Evolutionary conservation across 805 yeast genomes (phyloP).

Genomic region (Pichia manshurica): DNA sequence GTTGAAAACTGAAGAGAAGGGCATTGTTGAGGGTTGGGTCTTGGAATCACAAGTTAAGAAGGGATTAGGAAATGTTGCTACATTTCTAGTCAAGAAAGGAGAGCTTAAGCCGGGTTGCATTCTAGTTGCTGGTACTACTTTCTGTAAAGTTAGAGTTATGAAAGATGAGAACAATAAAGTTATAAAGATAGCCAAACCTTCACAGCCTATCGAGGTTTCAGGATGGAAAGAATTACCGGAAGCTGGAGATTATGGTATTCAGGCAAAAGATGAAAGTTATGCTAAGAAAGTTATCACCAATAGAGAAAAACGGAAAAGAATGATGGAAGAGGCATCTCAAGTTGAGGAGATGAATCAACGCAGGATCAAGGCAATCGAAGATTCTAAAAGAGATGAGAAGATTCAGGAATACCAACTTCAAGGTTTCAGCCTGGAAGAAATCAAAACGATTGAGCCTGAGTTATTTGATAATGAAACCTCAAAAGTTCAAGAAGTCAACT

Average conservation of each 20-base stretch:
- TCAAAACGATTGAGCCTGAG: slow-evolving; percentile 32
- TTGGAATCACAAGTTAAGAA: slow-evolving; percentile 78
- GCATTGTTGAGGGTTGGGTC: slow-evolving; percentile 76
- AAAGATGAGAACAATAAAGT: slow-evolving; percentile 65
- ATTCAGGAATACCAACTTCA: slow-evolving; percentile 52
- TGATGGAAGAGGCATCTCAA: slow-evolving; percentile 53
- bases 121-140: slow-evolving; percentile 82
- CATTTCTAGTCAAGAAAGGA: slow-evolving; percentile 79
- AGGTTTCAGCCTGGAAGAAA: slow-evolving; percentile 52
- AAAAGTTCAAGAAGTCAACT: slow-evolving; percentile 39
- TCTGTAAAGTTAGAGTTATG: slow-evolving; percentile 78
- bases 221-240: slow-evolving; percentile 95
- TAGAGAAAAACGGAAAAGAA: slow-evolving; percentile 49
- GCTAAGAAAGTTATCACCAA: slow-evolving; percentile 74
- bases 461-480: slow-evolving; percentile 29
- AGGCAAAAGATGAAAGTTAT: slow-evolving; percentile 64
- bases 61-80: slow-evolving; percentile 81
- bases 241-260: slow-evolving; percentile 80
- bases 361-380: slow-evolving; percentile 50
- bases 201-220: slow-evolving; percentile 82
- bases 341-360: slow-evolving; percentile 67
- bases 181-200: slow-evolving; percentile 68
- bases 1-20: slow-evolving; percentile 52
- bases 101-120: slow-evolving; percentile 61
- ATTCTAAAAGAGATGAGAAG: slow-evolving; percentile 46